Conservation (phyloP, 2,329 filamentous ascomycete genomes). For the Cyanodermella asteris region DNA sequence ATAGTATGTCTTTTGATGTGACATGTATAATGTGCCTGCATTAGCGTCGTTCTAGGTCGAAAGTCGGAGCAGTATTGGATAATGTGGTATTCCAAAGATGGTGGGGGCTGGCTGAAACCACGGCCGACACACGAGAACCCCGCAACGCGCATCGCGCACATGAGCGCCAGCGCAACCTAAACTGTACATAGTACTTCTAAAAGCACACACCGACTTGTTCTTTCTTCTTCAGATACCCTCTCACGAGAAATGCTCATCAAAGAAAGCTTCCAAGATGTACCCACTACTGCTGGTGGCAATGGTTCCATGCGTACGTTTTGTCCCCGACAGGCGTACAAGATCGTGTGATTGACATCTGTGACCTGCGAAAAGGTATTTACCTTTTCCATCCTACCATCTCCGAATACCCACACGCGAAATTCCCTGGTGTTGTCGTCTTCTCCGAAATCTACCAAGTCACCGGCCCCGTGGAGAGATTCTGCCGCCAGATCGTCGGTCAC, state of each 20-base stretch:
- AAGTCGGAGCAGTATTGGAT: too few species aligned
- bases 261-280: conserved; percentile 17
- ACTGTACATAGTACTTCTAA: too few species aligned
- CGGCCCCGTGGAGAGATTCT: conserved; percentile 72
- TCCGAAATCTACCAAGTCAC: conserved; percentile 78
- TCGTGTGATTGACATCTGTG: not conserved
- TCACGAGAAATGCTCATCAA: conserved; percentile 14
- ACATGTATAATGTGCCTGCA: not conserved
- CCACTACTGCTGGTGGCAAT: conserved; percentile 16
- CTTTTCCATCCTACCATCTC: conserved; percentile 70
- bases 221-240: not conserved
- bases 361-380: conserved; percentile 45
- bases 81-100: too few species aligned
- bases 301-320: conserved; percentile 16
- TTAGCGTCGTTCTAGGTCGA: too few species aligned
- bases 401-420: conserved; percentile 71
- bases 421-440: conserved; percentile 73
- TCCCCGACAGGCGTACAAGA: not conserved
- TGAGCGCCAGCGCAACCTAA: too few species aligned
- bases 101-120: too few species aligned
- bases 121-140: too few species aligned
- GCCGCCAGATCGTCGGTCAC: conserved; percentile 73
- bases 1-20: conserved; percentile 8
- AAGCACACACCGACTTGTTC: too few species aligned
- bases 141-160: too few species aligned